These are phyloP conservation scores for Lindgomyces ingoldianus DNA, from an alignment of 495 filamentous ascomycete genomes.

Conservation along the genomic window DNA sequence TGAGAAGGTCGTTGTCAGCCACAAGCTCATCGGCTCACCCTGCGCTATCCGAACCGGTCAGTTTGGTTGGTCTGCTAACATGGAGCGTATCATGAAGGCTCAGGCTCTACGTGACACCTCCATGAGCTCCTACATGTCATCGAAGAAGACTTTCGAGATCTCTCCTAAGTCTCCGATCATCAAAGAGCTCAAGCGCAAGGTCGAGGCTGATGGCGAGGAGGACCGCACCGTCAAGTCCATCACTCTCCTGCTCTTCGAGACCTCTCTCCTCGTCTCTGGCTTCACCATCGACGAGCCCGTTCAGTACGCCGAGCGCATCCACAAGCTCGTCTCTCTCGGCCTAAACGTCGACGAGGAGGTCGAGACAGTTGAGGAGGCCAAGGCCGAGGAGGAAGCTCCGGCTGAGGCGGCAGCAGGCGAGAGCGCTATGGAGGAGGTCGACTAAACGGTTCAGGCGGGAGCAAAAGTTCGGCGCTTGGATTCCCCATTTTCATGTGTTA, in stretches of 20 bases:
- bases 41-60: slow-evolving; percentile 99
- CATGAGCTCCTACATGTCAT: slow-evolving; percentile 99
- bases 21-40: slow-evolving; percentile 94
- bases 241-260: slow-evolving; percentile 96
- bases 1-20: slow-evolving; percentile 98
- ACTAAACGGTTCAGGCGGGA: slow-evolving; percentile 52
- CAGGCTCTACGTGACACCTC: slow-evolving; percentile 99
- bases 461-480: slow-evolving; percentile 36
- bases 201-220: slow-evolving; percentile 93
- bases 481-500: slow-evolving; percentile 35
- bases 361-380: slow-evolving; percentile 66
- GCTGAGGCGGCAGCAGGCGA: slow-evolving; percentile 61
- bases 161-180: slow-evolving; percentile 97
- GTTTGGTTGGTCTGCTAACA: slow-evolving; percentile 99
- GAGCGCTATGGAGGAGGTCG: slow-evolving; percentile 74
- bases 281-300: slow-evolving; percentile 99
- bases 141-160: slow-evolving; percentile 99
- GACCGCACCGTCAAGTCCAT: slow-evolving; percentile 98
- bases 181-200: slow-evolving; percentile 97
- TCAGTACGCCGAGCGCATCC: slow-evolving; percentile 95
- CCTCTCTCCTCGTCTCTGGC: slow-evolving; percentile 93
- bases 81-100: slow-evolving; percentile 99
- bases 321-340: slow-evolving; percentile 96
- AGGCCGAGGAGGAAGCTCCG: slow-evolving; percentile 54
- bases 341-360: slow-evolving; percentile 94